Conservation (phyloP, 78 protist species). For the Planoprotostelium fungivorum region DNA sequence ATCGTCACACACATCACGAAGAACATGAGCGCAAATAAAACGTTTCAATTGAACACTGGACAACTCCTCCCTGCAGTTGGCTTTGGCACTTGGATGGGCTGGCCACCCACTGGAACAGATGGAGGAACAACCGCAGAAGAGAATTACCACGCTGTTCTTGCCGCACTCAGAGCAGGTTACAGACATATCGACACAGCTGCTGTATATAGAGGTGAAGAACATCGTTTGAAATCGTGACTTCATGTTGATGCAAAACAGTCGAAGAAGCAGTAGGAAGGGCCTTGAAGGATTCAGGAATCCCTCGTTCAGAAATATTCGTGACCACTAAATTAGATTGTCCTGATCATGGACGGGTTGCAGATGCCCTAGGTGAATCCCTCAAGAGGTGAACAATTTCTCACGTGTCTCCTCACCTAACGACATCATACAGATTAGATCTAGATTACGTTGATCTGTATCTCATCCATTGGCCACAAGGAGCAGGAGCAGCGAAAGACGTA, state of each 20-base stretch:
- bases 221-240: neutral
- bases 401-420: neutral
- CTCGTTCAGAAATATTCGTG: conserved; percentile 56
- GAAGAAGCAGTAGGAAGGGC: conserved; percentile 42
- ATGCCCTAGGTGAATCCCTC: neutral
- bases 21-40: too few species aligned
- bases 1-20: too few species aligned
- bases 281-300: conserved; percentile 10
- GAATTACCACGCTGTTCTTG: neutral
- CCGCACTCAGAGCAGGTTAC: neutral
- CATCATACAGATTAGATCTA: conserved; percentile 16
- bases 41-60: neutral
- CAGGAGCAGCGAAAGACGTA: neutral
- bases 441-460: conserved; percentile 59
- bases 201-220: neutral
- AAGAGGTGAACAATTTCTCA: neutral
- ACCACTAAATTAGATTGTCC: conserved; percentile 29
- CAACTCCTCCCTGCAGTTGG: neutral
- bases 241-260: conserved; percentile 1
- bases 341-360: conserved; percentile 10
- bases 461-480: conserved; percentile 57
- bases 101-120: neutral
- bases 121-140: neutral
- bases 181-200: neutral
- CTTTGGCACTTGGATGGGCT: neutral